Evolutionary conservation across 73 alveolate genomes (phyloP).

Genomic region (Paramecium primaurelia): DNA sequence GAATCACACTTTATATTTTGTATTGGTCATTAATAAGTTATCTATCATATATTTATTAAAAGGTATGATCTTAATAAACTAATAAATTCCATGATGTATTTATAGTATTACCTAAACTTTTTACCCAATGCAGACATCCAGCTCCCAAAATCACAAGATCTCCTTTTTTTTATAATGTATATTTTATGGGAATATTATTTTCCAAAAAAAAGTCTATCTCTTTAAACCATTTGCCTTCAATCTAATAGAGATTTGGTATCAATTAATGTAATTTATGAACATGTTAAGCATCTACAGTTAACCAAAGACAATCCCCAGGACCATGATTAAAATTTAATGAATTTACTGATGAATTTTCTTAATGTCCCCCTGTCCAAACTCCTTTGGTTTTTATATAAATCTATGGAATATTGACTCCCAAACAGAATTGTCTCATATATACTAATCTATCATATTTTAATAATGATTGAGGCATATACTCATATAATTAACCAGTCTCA

Average conservation of each 20-base stretch:
- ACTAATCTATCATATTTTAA: constrained; percentile 48
- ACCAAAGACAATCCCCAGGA: constrained; percentile 69
- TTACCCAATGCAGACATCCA: constrained; percentile 79
- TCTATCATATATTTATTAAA: constrained; percentile 57
- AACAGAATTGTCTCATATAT: constrained; percentile 64
- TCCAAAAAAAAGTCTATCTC: constrained; percentile 58
- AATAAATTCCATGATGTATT: constrained; percentile 80
- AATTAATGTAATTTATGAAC: constrained; percentile 46
- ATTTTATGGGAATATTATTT: constrained; percentile 55
- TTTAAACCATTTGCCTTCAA: constrained; percentile 72
- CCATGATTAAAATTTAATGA: constrained; percentile 79
- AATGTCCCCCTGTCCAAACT: constrained; percentile 84
- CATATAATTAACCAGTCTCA: constrained; percentile 58
- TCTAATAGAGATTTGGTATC: constrained; percentile 61
- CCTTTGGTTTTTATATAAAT: constrained; percentile 68
- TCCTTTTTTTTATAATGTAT: constrained; percentile 57
- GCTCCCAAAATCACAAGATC: constrained; percentile 69
- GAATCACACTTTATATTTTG: constrained; percentile 50
- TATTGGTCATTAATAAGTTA: constrained; percentile 51
- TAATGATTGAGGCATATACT: constrained; percentile 61
- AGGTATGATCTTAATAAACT: constrained; percentile 20
- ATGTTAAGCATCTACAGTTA: constrained; percentile 53
- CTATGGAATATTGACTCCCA: constrained; percentile 76
- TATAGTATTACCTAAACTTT: constrained; percentile 64
- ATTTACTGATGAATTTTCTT: constrained; percentile 69